These are phyloP conservation scores for Schizonepeta tenuifolia DNA, from an alignment of 257 asterid species.

Conservation along the genomic window DNA sequence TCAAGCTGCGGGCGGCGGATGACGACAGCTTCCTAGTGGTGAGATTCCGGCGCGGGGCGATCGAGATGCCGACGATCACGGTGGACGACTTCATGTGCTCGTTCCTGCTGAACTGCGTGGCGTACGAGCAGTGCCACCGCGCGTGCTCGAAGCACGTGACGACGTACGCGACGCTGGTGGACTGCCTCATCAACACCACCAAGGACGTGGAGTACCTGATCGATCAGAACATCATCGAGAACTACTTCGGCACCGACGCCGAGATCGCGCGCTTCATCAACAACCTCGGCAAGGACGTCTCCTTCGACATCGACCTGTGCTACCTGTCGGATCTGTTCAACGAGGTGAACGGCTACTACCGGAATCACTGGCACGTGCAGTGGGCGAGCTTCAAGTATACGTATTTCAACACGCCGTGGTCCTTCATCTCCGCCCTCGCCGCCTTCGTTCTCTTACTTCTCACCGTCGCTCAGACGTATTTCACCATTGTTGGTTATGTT, in stretches of 20 bases:
- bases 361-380: conserved; percentile 64
- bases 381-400: conserved; percentile 86
- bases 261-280: conserved; percentile 73
- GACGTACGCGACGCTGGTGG: conserved; percentile 70
- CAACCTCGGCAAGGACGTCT: conserved; percentile 80
- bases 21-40: conserved; percentile 62
- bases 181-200: conserved; percentile 63
- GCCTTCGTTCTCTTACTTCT: conserved; percentile 67
- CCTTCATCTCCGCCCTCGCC: conserved; percentile 82
- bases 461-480: conserved; percentile 66
- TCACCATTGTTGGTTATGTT: conserved; percentile 51
- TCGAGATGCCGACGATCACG: conserved; percentile 73
- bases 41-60: conserved; percentile 58
- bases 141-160: conserved; percentile 74
- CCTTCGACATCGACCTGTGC: conserved; percentile 62
- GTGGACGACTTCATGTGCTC: conserved; percentile 80
- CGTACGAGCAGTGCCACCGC: conserved; percentile 82
- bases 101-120: conserved; percentile 79
- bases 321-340: conserved; percentile 64
- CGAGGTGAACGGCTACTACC: conserved; percentile 64
- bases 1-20: conserved; percentile 43
- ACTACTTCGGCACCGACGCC: conserved; percentile 71
- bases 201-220: conserved; percentile 63
- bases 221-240: conserved; percentile 68
- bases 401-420: conserved; percentile 88